A percentile compares a stretch with the other conserved stretches of the same genome.
phyloP scores from a whole-genome alignment of 2,329 filamentous ascomycete species.

The Diplodia intermedia region DNA sequence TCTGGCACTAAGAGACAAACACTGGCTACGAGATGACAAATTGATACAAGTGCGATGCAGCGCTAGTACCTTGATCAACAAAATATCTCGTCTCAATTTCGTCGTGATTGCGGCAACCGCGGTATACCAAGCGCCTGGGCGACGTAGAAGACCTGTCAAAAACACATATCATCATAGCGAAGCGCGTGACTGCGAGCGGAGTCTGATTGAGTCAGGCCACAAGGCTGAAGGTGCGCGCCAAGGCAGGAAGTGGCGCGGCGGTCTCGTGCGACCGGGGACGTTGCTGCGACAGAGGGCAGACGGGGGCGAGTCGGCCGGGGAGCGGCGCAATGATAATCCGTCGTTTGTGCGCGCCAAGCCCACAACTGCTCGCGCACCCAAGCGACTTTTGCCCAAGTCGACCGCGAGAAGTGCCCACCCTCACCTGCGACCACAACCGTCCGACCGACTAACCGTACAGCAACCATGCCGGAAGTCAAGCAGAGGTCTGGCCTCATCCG shows the following conservation, averaged over 20 bases:
- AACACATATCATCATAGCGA: not conserved
- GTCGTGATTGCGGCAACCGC: not conserved
- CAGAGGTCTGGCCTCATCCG: constrained; percentile 62
- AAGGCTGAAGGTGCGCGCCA: constrained; percentile 1
- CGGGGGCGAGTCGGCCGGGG: constrained; percentile 2
- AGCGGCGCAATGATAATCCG: constrained; percentile 15
- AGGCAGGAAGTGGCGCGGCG: not conserved
- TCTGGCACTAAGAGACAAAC: not conserved
- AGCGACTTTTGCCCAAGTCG: constrained; percentile 30
- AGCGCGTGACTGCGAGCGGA: not conserved
- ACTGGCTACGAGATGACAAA: not conserved
- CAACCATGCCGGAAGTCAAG: constrained; percentile 61
- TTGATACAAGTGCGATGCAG: not conserved
- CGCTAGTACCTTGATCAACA: not conserved
- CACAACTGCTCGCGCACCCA: constrained; percentile 27
- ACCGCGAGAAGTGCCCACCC: constrained; percentile 21
- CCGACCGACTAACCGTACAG: constrained; percentile 40
- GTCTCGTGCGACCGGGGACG: not conserved
- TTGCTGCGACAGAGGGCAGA: not conserved
- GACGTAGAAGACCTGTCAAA: not conserved
- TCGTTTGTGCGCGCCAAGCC: constrained; percentile 32
- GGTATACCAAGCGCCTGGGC: not conserved
- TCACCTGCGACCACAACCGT: constrained; percentile 27
- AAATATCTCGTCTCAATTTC: not conserved
- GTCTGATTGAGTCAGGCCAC: not conserved